Base-by-base conservation (phyloP, 345 rosid genomes). In the Psidium guajava region DNA sequence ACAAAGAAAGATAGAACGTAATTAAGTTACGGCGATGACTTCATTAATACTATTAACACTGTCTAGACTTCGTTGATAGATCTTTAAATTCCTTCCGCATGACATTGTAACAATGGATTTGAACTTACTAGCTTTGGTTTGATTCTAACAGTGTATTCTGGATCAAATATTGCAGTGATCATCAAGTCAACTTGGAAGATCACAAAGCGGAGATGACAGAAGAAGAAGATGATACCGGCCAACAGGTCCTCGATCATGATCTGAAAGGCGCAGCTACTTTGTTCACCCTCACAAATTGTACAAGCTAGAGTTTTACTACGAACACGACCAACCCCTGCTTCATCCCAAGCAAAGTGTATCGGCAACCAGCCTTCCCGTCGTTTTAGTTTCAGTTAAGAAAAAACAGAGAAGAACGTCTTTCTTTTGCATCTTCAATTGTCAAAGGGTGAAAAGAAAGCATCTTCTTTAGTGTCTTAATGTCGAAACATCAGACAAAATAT, bases 271-370 rank as follows among this genome's bases (percentile, higher is more conserved):
- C 86, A 21, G 86, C 86, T n/a, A 85, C 83, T 47, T 61, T 85
- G 24, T 85, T 85, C 51, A 80, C 86, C 25, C 86, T 85, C 86
- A 85, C 86, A 21, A 85, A 85, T 77, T 84, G 85, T 91, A 90
- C 12, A 86, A 84, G 75, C 86, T 87, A 69, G 80, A 69, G 47
- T 36, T 69, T 69, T 18, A 21, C 80, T 69, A 69, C 1, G 47
- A 69, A 32, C 47, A 69, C 13, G 24, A 32, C 80, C 80, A 8
- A 28, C 24, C 24, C 80, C 5, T 36, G 80, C 47, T 69, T 69
- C 80, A 36, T 36, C 47, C 25, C 47, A 11, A 36, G 80, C 80
- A 69, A 69, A 18, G 47, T 69, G 80, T 18, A 69, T 69, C 20
- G 40, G 80, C 47, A 21, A 11, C 77, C 40, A 36, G 77, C 47